Percentiles rank a stretch among this genome's conserved stretches.
phyloP scores from a whole-genome alignment of 257 asterid genomes.

The Anisodus acutangulus region DNA sequence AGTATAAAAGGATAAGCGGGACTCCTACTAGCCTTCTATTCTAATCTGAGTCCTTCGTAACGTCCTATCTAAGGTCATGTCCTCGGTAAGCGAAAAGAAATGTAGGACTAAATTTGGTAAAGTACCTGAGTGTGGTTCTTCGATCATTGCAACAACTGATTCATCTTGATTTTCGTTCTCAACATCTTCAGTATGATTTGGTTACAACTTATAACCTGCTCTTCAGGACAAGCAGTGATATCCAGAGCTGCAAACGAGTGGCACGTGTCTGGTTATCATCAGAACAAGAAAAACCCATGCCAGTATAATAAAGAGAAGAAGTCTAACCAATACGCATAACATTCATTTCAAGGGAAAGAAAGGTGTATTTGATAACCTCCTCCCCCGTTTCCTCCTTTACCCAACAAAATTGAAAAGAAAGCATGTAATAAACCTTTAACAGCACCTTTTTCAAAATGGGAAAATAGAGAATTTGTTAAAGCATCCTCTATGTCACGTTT shows the following conservation, averaged over 20 bases:
- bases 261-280: conserved; percentile 63
- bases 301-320: conserved; percentile 13
- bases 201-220: conserved; percentile 69
- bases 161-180: conserved; percentile 71
- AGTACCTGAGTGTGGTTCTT: conserved; percentile 76
- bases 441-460: no score
- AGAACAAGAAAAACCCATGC: not conserved
- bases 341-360: not conserved
- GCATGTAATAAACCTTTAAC: not conserved
- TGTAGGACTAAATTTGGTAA: not conserved
- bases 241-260: conserved; percentile 98
- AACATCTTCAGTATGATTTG: conserved; percentile 62
- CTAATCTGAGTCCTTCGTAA: no score
- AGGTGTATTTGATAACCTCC: not conserved
- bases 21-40: no score
- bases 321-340: not conserved
- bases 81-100: not conserved
- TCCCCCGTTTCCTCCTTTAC: not conserved
- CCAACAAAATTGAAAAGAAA: not conserved
- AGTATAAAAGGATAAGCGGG: no score
- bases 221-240: conserved; percentile 74
- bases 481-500: not conserved
- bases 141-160: conserved; percentile 70
- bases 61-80: no score
- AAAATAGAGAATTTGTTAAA: not conserved